Evolutionary conservation across 129 eudicot genomes (phyloP).

Genomic region (sunflower (Helianthus annuus)): HanXRQr2.0-SUNRISE NC_035444.2:99028813-99029312

Average conservation of each 20-base stretch:
- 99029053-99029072: neutral
- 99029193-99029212: conserved; percentile 29
- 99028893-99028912: too few species aligned
- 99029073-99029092: conserved; percentile 27
- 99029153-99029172: conserved; percentile 51
- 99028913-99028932: too few species aligned
- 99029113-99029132: conserved; percentile 52
- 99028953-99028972: too few species aligned
- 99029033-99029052: neutral
- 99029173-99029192: conserved; percentile 27
- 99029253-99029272: conserved; percentile 27
- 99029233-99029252: conserved; percentile 45
- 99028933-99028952: too few species aligned
- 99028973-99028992: too few species aligned
- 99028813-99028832: neutral
- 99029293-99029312: conserved; percentile 28
- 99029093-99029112: conserved; percentile 57
- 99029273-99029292: conserved; percentile 35
- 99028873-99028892: too few species aligned
- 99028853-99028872: neutral
- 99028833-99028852: neutral
- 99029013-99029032: too few species aligned
- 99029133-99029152: conserved; percentile 30
- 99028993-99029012: too few species aligned
- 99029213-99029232: conserved; percentile 54